Base-by-base conservation (phyloP, 352 stramenopile species). In the Phytophthora rubi region DNA sequence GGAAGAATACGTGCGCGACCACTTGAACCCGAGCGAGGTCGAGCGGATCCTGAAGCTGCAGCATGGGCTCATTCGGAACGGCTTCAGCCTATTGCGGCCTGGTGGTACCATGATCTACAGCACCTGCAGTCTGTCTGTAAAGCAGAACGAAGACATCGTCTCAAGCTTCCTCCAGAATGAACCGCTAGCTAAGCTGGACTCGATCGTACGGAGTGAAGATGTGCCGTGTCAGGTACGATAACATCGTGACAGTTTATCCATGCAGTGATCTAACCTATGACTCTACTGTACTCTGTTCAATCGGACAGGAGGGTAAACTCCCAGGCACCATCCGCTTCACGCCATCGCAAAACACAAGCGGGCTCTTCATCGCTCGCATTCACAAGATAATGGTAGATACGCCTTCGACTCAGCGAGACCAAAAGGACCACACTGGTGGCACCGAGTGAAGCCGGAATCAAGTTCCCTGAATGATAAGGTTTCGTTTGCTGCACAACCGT, bases 111-210 rank as follows among this genome's bases (percentile, higher is more conserved):
- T 99, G 80, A 86, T 99, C n/a, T 99, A 99, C 75, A 98, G 92
- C 59, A 99, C 94, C 7, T 98, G 96, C 77, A 98, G 93, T 57
- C 80, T 99, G 16, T 97, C 90, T 1, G 61, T 92, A 18, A 83
- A 88, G 65, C 94, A 99, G 76, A 99, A 99, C 70, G 95, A 98
- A 79, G 79, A 92, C 3, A 83, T 98, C n/a, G 92, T 99, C 8
- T 45, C 65, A 7, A 81, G 62, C 30, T 90, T 99, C 37, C 75
- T 99, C 1, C 39, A 82, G 13, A 71, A 82, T 6, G 71, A 86
- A 51, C 53, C 75, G 0, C 56, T 52, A 2, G 85, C 84, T 6
- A 61, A 39, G 13, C 52, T 92, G 4, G 58, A 83, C 28, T 57
- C 70, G 1, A 86, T 93, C 12, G 68, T 79, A 13, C 54, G 59